Evolutionary conservation across 2,329 filamentous ascomycete species (phyloP), one percentile per base, ranked within the genome.

Genomic region (Beauveria brongniartii): DNA sequence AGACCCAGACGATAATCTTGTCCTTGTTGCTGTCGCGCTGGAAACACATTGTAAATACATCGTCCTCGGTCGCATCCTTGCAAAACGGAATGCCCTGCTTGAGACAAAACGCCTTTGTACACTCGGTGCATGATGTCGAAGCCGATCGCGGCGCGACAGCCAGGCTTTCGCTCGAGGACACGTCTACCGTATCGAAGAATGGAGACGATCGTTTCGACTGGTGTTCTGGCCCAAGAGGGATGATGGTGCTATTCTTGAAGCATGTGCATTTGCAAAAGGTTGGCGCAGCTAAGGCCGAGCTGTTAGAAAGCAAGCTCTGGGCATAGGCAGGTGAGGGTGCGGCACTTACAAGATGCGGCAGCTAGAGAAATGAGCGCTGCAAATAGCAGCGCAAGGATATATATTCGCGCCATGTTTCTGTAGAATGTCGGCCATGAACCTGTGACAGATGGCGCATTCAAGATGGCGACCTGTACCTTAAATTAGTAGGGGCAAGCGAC

Each of bases 261-360:
- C 85, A 88, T 66, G 83, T 87, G 75, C 85, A 88, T 78, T 88
- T 88, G 78, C 85, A 88, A 71, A 87, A 88, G 2, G 82, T 83
- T 20, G 83, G 84, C 48, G 83, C 80, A 37, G 81, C 84, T 87
- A 67, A 16, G 41, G 12, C 59, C 22, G 6, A 40, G 28, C 43
- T 59, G 65, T 72, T 64, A 70, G 69, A 64, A 61, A 65, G 44
- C 9, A 37, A n/a, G 1, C 18, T 7, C 24, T 52, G 43, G 44
- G 46, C 37, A 20, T 30, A 59, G 53, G 52, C 34, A n/a, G 37
- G 43, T 12, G 52, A 2, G 22, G 44, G 22, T 12, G 16, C 58
- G 47, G 20, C 48, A 47, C 76, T 68, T 71, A 81, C 79, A 77
- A 41, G 72, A 68, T 67, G 80, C 80, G 30, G 72, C 67, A 26